Base-by-base conservation (phyloP, 345 rosid genomes). In the Rubroshorea leprosula region DNA sequence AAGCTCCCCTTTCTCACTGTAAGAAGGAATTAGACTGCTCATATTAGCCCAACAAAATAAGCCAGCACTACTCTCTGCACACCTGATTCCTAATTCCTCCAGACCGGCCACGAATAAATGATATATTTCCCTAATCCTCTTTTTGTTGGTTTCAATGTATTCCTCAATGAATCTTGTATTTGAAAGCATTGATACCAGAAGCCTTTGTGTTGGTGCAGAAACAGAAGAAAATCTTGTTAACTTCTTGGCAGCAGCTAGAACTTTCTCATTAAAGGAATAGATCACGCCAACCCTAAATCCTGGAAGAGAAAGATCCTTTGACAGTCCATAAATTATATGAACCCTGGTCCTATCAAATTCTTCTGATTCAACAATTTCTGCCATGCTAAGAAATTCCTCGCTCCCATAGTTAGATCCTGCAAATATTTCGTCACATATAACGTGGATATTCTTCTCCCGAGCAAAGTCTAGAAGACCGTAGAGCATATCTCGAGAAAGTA, bases 1-100 rank as follows among this genome's bases (percentile, higher is more conserved):
- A 63, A 86, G 86, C 60, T 92, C 96, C 23, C 95, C 96, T 75
- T 89, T 86, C 76, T 89, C 96, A 51, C 82, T 65, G 73, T 81
- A 86, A 4, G 89, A 71, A 10, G 83, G 70, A 39, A 86, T 73
- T n/a, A 93, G 80, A 53, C 68, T 59, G 50, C 96, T 83, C 93
- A 89, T 78, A 72, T 93, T 60, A 58, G 82, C 97, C 99, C 99
- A 89, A 75, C 91, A 86, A 57, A 76, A 93, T n/a, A 84, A 61
- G 51, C 97, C 94, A 7, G 81, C 91, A 64, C 65, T 64, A 74
- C 94, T 84, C 59, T 86, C 74, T 29, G 72, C 63, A 65, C 84
- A 86, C 47, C 67, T 71, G 31, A 93, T 76, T 61, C 86, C 90
- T 56, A 86, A 56, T 61, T 71, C 74, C 61, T 74, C 58, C 66